Evolutionary conservation across 139 green algal genomes (phyloP).

Genomic region (Chlamydomonas schloesseri): DNA sequence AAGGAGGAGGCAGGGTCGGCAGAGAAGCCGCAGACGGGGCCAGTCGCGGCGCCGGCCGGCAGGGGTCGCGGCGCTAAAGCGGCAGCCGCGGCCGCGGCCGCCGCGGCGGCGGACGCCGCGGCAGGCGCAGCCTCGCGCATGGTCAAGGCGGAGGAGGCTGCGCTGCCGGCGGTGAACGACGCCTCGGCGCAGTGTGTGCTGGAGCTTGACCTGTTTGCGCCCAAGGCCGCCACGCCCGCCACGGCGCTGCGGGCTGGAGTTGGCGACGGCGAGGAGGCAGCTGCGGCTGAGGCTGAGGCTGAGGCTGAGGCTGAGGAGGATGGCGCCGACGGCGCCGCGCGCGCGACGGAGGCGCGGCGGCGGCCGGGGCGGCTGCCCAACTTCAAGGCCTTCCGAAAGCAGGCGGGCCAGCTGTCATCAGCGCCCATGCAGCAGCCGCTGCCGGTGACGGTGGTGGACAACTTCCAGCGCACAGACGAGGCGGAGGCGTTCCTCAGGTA

Average conservation of each 20-base stretch:
- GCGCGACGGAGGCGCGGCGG: background rate
- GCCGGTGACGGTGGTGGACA: slow-evolving; percentile 9
- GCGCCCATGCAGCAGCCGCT: background rate
- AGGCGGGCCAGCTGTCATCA: background rate
- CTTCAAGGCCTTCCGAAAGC: slow-evolving; percentile 41
- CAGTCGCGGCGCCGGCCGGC: background rate
- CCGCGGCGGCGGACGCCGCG: too few species aligned
- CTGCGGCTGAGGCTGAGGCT: background rate
- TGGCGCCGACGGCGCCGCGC: too few species aligned
- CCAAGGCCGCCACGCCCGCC: background rate
- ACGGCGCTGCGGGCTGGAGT: background rate
- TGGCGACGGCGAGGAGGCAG: background rate
- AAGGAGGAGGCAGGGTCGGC: background rate
- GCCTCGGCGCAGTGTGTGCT: slow-evolving; percentile 34
- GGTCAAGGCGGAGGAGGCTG: background rate
- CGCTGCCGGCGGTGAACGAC: background rate
- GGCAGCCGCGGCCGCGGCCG: too few species aligned
- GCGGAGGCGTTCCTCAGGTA: slow-evolving; percentile 14
- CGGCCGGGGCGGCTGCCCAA: background rate
- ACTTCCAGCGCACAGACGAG: slow-evolving; percentile 9
- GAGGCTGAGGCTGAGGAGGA: background rate
- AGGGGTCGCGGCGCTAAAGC: background rate
- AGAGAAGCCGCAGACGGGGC: too few species aligned
- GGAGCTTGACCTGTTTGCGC: slow-evolving; percentile 3
- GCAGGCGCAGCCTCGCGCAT: too few species aligned